phyloP scores from a whole-genome alignment of 805 yeast species.

The Yamadazyma tumulicola region DNA sequence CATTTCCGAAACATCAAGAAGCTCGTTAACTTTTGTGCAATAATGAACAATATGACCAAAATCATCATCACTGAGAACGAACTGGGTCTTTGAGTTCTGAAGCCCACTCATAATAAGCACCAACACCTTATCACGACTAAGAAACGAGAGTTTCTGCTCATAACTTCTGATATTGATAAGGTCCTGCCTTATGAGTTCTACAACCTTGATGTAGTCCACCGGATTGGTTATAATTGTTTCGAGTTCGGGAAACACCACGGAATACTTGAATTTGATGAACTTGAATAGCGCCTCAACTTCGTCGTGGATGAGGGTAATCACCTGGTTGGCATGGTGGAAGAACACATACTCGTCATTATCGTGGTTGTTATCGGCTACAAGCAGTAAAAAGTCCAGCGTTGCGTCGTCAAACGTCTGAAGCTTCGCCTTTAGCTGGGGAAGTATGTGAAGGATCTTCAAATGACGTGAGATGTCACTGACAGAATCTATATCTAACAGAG shows the following conservation, averaged over 20 bases:
- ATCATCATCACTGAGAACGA: conserved; percentile 24
- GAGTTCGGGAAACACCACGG: conserved; percentile 67
- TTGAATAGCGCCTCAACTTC: conserved; percentile 52
- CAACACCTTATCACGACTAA: conserved; percentile 57
- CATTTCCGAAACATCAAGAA: conserved; percentile 40
- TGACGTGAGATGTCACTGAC: conserved; percentile 18
- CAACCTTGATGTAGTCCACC: conserved; percentile 54
- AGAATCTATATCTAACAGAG: conserved; percentile 16
- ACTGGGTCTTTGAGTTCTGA: conserved; percentile 39
- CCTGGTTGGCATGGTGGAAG: conserved; percentile 50
- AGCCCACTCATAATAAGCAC: conserved; percentile 71
- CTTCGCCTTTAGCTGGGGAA: conserved; percentile 21
- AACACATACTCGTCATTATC: conserved; percentile 45
- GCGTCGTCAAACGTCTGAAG: conserved; percentile 19
- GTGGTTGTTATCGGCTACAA: conserved; percentile 24
- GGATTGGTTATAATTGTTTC: conserved; percentile 61
- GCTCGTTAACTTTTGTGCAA: conserved; percentile 44
- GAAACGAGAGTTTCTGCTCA: conserved; percentile 34
- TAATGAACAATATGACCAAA: conserved; percentile 38
- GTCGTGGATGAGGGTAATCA: conserved; percentile 49
- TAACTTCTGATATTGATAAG: conserved; percentile 25
- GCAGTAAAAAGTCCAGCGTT: conserved; percentile 28
- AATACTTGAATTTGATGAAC: conserved; percentile 51
- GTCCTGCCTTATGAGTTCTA: conserved; percentile 50
- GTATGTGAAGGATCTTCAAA: conserved; percentile 20